phyloP scores from a whole-genome alignment of 805 yeast genomes.

The Lipomyces sp. region DNA sequence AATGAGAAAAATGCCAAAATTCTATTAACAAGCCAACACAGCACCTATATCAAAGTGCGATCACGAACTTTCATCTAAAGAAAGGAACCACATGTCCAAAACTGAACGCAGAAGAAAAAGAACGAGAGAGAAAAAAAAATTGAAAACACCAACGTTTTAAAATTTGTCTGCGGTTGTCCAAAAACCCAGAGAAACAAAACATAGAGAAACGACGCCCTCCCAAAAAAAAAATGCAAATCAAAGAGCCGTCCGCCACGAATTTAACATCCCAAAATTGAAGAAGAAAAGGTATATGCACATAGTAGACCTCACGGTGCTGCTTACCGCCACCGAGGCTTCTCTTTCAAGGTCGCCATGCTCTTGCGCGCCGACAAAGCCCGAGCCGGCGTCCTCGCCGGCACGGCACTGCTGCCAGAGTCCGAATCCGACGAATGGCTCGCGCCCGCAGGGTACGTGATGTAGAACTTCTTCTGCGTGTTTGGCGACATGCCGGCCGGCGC shows the following conservation, averaged over 20 bases:
- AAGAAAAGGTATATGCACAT: too few relatives aligned
- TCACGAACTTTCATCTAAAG: not conserved
- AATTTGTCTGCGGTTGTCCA: not conserved
- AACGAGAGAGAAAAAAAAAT: not conserved
- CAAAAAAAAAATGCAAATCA: too few relatives aligned
- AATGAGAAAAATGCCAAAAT: too few relatives aligned
- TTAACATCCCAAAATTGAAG: too few relatives aligned
- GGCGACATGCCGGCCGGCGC: constrained; percentile 13
- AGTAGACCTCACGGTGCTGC: too few relatives aligned
- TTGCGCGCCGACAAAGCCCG: constrained; percentile 9
- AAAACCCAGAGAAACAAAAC: not conserved
- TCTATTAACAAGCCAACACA: too few relatives aligned
- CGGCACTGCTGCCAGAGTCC: too few relatives aligned
- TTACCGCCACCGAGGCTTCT: constrained; percentile 23
- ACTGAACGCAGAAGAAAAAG: not conserved
- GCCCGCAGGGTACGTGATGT: constrained; percentile 11
- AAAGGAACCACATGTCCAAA: not conserved
- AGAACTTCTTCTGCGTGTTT: constrained; percentile 13
- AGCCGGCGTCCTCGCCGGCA: too few relatives aligned
- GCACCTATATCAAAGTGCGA: not conserved
- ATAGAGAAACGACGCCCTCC: too few relatives aligned
- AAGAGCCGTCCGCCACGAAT: too few relatives aligned
- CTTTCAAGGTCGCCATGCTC: constrained; percentile 15
- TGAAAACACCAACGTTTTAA: not conserved
- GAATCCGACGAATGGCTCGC: too few relatives aligned